phyloP scores from a whole-genome alignment of 352 stramenopile species.

The Phytopythium sindhum region DNA sequence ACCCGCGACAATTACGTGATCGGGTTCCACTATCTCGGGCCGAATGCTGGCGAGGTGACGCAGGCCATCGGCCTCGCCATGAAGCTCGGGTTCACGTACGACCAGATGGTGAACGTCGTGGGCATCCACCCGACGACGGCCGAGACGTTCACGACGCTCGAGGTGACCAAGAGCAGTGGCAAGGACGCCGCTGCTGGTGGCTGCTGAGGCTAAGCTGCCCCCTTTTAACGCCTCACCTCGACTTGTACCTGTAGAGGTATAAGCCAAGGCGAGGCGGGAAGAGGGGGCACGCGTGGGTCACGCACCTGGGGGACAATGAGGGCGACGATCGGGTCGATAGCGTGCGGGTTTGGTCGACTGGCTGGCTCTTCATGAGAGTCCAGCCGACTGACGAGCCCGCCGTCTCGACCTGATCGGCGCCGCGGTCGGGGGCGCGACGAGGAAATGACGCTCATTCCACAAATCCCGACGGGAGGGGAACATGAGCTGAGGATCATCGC shows the following conservation, averaged over 20 bases:
- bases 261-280: not conserved
- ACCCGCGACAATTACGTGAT: conserved; percentile 86
- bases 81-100: conserved; percentile 93
- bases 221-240: conserved; percentile 30
- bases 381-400: not conserved
- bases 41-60: conserved; percentile 96
- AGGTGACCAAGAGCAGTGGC: conserved; percentile 94
- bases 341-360: not conserved
- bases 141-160: conserved; percentile 94
- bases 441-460: conserved; percentile 76
- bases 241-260: not conserved
- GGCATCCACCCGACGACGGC: conserved; percentile 96
- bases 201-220: conserved; percentile 95
- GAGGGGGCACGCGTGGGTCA: conserved; percentile 4
- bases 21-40: conserved; percentile 98
- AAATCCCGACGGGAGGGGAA: conserved; percentile 68
- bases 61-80: conserved; percentile 93
- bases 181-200: conserved; percentile 88
- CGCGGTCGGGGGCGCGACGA: conserved; percentile 23
- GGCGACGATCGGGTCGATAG: not conserved
- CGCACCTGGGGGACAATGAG: conserved; percentile 1
- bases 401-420: not conserved
- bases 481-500: conserved; percentile 61
- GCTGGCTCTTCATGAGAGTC: not conserved
- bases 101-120: conserved; percentile 91